Percentiles rank a stretch among this genome's conserved stretches.
These are phyloP conservation scores for Juncus effusus DNA, from an alignment of 176 grass and related monocot genomes.

Conservation along the genomic window DNA sequence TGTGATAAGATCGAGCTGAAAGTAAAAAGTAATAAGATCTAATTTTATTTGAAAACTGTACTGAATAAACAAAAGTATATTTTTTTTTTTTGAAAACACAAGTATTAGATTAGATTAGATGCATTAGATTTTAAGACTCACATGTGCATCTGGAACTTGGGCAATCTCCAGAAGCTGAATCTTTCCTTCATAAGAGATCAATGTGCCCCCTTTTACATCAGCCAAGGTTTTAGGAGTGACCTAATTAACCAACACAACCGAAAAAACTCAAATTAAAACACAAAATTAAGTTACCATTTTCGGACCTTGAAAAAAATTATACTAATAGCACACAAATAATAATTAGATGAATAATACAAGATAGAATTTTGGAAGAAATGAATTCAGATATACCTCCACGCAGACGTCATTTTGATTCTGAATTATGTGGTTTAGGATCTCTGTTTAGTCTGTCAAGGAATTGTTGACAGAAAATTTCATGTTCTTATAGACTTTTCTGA, in stretches of 20 bases:
- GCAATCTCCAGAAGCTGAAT: constrained; percentile 98
- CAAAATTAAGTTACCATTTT: too few species aligned
- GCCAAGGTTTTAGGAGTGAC: constrained; percentile 92
- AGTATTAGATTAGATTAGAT: too few species aligned
- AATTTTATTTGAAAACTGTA: too few species aligned
- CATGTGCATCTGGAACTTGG: constrained; percentile 93
- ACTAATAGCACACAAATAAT: too few species aligned
- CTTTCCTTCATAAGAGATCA: constrained; percentile 87
- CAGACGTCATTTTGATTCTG: constrained; percentile 86
- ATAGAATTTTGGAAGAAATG: neutral
- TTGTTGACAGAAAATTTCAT: neutral
- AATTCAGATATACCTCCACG: constrained; percentile 66
- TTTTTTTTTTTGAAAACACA: too few species aligned
- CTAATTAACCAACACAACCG: constrained; percentile 30
- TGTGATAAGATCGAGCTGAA: too few species aligned
- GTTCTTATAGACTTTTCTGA: too few species aligned
- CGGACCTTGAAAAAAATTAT: too few species aligned
- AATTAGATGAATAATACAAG: too few species aligned
- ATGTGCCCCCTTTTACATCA: constrained; percentile 95
- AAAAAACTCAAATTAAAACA: too few species aligned
- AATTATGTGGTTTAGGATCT: constrained; percentile 82
- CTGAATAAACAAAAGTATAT: too few species aligned
- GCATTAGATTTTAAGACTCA: constrained; percentile 33
- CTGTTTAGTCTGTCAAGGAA: constrained; percentile 58
- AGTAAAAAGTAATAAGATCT: too few species aligned